These are phyloP conservation scores for Nigrospora sphaerica DNA, from an alignment of 2,329 filamentous ascomycete genomes.

Conservation along the genomic window DNA sequence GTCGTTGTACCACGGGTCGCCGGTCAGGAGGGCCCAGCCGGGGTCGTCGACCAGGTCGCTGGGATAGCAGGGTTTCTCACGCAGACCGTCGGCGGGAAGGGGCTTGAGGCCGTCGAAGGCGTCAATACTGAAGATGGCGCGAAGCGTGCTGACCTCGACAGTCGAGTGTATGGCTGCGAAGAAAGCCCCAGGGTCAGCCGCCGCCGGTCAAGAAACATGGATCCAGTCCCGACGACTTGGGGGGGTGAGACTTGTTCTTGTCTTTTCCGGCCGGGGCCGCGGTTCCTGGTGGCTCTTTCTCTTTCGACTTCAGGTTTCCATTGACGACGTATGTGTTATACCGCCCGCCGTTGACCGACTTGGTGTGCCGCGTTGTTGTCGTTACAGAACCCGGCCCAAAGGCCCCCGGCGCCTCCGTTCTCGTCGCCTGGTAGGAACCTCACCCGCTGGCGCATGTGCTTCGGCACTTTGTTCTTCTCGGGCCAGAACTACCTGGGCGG, in stretches of 20 bases:
- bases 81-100: slow-evolving; percentile 1
- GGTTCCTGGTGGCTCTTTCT: neutral
- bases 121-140: slow-evolving; percentile 3
- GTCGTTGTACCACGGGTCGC: slow-evolving; percentile 3
- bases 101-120: neutral
- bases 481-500: slow-evolving; percentile 3
- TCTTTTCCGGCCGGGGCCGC: neutral
- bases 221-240: neutral
- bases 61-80: slow-evolving; percentile 2
- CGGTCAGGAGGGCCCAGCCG: slow-evolving; percentile 4
- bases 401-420: slow-evolving; percentile 18
- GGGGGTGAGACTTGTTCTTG: neutral
- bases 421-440: too few species aligned
- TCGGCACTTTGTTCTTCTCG: neutral
- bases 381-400: slow-evolving; percentile 59
- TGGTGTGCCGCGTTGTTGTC: slow-evolving; percentile 79
- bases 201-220: neutral
- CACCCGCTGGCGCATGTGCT: neutral
- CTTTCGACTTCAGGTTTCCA: slow-evolving; percentile 1
- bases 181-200: too few species aligned
- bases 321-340: slow-evolving; percentile 1
- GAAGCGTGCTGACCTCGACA: slow-evolving; percentile 2
- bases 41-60: slow-evolving; percentile 3
- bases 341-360: slow-evolving; percentile 64
- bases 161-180: slow-evolving; percentile 2